Base-by-base conservation (phyloP, 768 basidiomycete species). In the Auricularia heimuer region DNA sequence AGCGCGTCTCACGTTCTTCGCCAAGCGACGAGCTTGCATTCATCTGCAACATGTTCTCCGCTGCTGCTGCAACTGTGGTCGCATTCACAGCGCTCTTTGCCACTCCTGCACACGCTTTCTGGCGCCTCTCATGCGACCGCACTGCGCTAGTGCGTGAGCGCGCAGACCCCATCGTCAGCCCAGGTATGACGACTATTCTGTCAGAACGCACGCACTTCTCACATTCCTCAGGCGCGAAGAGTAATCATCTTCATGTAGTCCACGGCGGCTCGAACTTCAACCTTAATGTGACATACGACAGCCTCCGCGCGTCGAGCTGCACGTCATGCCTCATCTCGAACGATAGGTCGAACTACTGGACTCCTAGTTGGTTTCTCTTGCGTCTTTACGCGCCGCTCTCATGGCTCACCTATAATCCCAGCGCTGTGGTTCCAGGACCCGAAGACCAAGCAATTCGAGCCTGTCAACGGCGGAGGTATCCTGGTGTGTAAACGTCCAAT, bases 341-440 rank as follows among this genome's bases (percentile, higher is more conserved):
- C 10, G 56, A 60, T 29, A 60, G 1, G 34, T 33, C 29, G 6
- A 60, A 60, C 56, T 60, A 60, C 56, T 60, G 56, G 56, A 51
- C 47, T 4, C 47, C 47, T 18, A 18, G 47, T 51, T 21, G 47
- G 4, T 18, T 16, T 18, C 12, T 42, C 39, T 14, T 14, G 39
- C 39, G 39, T 42, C 39, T 14, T 42, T 42, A 14, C 39, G 39
- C 39, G 39, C 39, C 39, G 12, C 39, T 7, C 39, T 7, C 12
- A 18, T 18, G 29, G 39, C 39, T 42, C 8, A 42, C 8, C 39
- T 14, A 54, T 54, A 18, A 8, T 10, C 56, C 14, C 56, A 60
- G 56, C 24, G 29, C 29, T 60, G 24, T 60, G 56, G 56, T 60
- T 60, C 56, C 21, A 60, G 24, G 56, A 60, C 56, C 56, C 56